phyloP scores from a whole-genome alignment of 768 basidiomycete genomes.

The Kwoniella dendrophila region DNA sequence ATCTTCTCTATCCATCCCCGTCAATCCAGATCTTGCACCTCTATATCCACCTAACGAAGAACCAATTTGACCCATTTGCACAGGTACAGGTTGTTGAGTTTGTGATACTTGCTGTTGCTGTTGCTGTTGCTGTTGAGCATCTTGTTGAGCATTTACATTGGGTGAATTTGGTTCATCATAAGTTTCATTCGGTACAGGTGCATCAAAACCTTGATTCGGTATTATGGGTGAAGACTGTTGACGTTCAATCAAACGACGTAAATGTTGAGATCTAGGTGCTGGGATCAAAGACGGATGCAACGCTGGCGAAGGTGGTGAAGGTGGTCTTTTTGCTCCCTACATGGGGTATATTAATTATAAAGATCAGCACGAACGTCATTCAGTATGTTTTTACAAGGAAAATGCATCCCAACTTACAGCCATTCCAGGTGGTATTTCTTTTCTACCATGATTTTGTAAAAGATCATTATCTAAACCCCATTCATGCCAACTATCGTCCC shows the following conservation, averaged over 20 bases:
- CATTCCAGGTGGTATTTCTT: constrained; percentile 51
- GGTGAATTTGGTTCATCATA: constrained; percentile 26
- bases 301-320: constrained; percentile 49
- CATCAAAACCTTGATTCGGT: constrained; percentile 45
- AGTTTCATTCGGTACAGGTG: constrained; percentile 50
- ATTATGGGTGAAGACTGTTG: constrained; percentile 35
- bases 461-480: constrained; percentile 35
- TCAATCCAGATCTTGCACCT: background rate
- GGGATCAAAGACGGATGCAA: constrained; percentile 31
- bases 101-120: constrained; percentile 5
- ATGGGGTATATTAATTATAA: background rate
- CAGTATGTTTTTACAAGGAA: background rate
- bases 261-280: constrained; percentile 35
- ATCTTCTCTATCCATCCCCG: background rate
- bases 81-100: background rate
- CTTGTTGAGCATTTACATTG: background rate
- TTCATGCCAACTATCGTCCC: constrained; percentile 49
- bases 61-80: constrained; percentile 2
- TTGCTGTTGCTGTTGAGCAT: constrained; percentile 9
- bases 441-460: constrained; percentile 24
- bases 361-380: background rate
- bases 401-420: constrained; percentile 36
- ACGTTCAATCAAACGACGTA: constrained; percentile 33
- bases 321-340: constrained; percentile 51
- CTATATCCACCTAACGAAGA: background rate